Percentiles rank a stretch among this genome's conserved stretches.
Conservation (phyloP, 441 rosid species). For the Corymbia citriodora region DNA sequence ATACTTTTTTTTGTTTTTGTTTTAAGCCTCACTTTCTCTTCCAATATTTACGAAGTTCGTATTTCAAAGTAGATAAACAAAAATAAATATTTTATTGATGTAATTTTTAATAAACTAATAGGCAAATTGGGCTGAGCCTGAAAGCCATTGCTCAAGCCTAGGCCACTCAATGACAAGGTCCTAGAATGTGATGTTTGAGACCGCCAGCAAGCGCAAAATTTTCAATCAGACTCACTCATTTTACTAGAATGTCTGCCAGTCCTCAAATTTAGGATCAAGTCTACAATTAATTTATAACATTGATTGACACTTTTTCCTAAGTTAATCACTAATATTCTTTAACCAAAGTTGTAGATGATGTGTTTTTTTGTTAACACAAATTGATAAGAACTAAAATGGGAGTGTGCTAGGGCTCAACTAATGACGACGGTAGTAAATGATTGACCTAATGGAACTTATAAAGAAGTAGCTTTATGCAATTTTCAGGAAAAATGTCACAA, state of each 20-base stretch:
- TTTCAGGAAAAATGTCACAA: neutral
- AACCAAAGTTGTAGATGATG: neutral
- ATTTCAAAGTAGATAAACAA: neutral
- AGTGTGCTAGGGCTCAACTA: neutral
- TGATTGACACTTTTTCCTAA: neutral
- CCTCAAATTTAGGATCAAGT: neutral
- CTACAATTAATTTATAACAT: too few relatives aligned
- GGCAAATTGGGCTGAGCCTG: neutral
- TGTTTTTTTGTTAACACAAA: neutral
- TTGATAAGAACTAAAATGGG: too few relatives aligned
- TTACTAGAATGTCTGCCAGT: rapidly evolving
- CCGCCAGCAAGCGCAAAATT: neutral
- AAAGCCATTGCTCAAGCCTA: neutral
- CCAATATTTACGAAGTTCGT: neutral
- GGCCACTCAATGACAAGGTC: neutral
- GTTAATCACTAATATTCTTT: too few relatives aligned
- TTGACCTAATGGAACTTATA: neutral
- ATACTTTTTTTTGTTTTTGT: too few relatives aligned
- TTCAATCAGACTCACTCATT: too few relatives aligned
- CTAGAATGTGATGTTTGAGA: neutral
- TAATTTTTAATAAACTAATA: too few relatives aligned
- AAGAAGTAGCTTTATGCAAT: neutral
- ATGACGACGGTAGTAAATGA: neutral
- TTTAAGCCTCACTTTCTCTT: neutral
- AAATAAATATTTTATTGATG: too few relatives aligned